Conservation (phyloP, 2,329 filamentous ascomycete species). For the Stylonectria norvegica region DNA sequence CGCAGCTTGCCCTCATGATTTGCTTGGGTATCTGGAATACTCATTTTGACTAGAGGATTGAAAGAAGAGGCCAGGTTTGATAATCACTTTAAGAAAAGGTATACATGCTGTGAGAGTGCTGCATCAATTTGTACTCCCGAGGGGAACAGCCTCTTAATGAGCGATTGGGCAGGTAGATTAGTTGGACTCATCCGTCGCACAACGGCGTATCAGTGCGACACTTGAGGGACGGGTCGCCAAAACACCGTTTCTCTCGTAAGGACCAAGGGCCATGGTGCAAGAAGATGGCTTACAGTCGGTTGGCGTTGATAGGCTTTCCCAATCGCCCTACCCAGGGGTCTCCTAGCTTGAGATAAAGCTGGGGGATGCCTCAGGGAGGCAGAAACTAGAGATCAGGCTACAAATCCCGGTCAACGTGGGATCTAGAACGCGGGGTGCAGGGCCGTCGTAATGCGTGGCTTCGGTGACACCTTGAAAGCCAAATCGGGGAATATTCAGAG, state of each 20-base stretch:
- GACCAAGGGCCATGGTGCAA: too few relatives aligned
- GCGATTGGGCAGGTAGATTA: too few relatives aligned
- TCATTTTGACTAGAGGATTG: not conserved
- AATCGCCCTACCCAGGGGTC: too few relatives aligned
- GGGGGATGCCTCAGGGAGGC: not conserved
- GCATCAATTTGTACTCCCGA: too few relatives aligned
- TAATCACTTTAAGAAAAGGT: constrained; percentile 8
- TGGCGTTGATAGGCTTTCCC: too few relatives aligned
- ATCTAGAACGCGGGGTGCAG: constrained; percentile 8
- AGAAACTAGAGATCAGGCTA: not conserved
- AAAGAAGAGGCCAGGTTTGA: not conserved
- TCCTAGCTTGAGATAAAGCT: not conserved
- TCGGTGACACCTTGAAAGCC: not conserved
- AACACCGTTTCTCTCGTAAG: too few relatives aligned
- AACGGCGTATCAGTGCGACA: too few relatives aligned
- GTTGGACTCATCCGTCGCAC: too few relatives aligned
- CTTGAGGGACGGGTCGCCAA: too few relatives aligned
- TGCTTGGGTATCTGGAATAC: not conserved
- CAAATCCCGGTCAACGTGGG: not conserved
- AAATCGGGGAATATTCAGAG: constrained; percentile 9
- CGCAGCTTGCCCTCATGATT: constrained; percentile 27
- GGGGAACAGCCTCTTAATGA: too few relatives aligned
- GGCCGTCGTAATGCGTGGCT: not conserved
- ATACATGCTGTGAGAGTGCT: too few relatives aligned
- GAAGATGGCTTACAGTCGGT: too few relatives aligned